A percentile compares a stretch with the other conserved stretches of the same genome.
Evolutionary conservation across 495 filamentous ascomycete genomes (phyloP).

Genomic region (Acidomyces sp.): DNA sequence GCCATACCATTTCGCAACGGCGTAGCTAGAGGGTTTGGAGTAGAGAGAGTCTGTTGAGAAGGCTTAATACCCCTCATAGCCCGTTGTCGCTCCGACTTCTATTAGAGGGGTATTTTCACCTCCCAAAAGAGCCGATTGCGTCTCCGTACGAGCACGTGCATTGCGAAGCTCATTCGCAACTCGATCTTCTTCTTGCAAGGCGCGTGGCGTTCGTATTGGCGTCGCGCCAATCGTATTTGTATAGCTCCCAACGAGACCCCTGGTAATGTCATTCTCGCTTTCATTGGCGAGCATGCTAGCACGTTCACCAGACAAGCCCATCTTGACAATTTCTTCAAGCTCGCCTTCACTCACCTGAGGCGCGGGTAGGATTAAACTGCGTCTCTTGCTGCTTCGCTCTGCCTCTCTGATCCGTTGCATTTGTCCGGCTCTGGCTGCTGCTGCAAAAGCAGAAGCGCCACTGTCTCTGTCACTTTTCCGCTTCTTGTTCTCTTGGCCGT

Average conservation of each 20-base stretch:
- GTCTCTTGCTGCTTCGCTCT: slow-evolving; percentile 87
- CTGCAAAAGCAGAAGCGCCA: slow-evolving; percentile 60
- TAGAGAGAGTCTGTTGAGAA: slow-evolving; percentile 64
- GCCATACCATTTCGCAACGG: slow-evolving; percentile 64
- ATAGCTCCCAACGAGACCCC: slow-evolving; percentile 77
- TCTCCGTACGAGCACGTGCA: slow-evolving; percentile 82
- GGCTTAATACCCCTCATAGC: slow-evolving; percentile 79
- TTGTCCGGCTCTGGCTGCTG: slow-evolving; percentile 87
- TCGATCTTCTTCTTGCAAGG: slow-evolving; percentile 81
- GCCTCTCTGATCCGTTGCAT: slow-evolving; percentile 94
- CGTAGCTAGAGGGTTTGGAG: slow-evolving; percentile 90
- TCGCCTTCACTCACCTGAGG: slow-evolving; percentile 89
- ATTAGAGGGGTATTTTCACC: slow-evolving; percentile 79
- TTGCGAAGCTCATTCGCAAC: slow-evolving; percentile 95
- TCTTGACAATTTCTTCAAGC: slow-evolving; percentile 95
- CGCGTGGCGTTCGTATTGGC: slow-evolving; percentile 82
- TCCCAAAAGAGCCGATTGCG: slow-evolving; percentile 86
- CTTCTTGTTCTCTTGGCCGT: slow-evolving; percentile 56
- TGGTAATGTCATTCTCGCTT: slow-evolving; percentile 74
- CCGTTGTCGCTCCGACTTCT: slow-evolving; percentile 71
- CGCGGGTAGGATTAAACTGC: slow-evolving; percentile 61
- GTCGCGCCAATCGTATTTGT: slow-evolving; percentile 63
- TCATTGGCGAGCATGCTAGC: slow-evolving; percentile 62
- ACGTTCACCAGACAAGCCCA: slow-evolving; percentile 87
- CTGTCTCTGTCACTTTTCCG: slow-evolving; percentile 74